Conservation (phyloP, 345 rosid species). For the Balakata baccata region DNA sequence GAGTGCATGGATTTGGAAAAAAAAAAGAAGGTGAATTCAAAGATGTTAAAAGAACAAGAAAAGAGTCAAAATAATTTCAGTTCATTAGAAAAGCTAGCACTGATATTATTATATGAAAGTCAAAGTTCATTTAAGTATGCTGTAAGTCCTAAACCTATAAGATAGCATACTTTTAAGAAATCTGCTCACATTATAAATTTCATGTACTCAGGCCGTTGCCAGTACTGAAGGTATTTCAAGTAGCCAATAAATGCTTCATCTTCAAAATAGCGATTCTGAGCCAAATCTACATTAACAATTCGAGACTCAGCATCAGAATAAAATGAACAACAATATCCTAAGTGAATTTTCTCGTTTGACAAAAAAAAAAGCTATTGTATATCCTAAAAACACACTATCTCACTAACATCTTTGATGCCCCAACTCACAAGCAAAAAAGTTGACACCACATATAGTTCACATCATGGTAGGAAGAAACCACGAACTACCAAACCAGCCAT, state of each 20-base stretch:
- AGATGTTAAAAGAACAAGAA: neutral
- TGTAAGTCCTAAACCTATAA: conserved; percentile 1
- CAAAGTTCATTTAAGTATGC: neutral
- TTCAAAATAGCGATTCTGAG: conserved; percentile 96
- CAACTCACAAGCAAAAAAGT: neutral
- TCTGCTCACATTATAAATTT: conserved; percentile 83
- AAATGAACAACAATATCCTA: neutral
- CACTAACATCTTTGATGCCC: neutral
- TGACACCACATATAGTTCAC: neutral
- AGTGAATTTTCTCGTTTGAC: neutral
- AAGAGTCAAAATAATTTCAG: too few relatives aligned
- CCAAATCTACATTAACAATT: conserved; percentile 62
- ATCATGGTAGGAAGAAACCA: neutral
- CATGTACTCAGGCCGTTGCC: conserved; percentile 89
- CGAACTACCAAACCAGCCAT: neutral
- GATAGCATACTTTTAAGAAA: neutral
- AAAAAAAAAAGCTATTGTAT: neutral
- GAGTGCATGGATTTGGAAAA: conserved; percentile 17
- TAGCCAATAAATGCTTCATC: conserved; percentile 96
- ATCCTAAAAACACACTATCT: neutral
- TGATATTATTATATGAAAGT: neutral
- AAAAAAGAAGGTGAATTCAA: neutral
- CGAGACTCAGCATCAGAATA: conserved; percentile 14
- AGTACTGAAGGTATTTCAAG: conserved; percentile 92
- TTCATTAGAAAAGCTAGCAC: neutral